Base-by-base conservation (phyloP, 805 yeast genomes). In the Wickerhamiella parazyma region DNA sequence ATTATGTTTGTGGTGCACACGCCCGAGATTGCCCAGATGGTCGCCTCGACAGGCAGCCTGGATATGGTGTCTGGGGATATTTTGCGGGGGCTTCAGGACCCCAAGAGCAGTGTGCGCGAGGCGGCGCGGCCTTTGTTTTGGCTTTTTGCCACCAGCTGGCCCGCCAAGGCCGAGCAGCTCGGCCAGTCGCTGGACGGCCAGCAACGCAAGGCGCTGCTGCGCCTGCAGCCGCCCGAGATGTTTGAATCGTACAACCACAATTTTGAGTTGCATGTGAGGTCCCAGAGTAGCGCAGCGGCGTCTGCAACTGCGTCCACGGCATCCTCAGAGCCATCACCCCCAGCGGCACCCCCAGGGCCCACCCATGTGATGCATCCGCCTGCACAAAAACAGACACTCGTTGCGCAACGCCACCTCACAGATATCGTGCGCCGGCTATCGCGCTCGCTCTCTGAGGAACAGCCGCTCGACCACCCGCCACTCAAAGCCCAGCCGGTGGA, bases 71-170 rank as follows among this genome's bases (percentile, higher is more conserved):
- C 67, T 26, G 72, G 67, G 38, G 64, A 76, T 49, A 55, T 84
- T 1, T 48, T 62, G 3, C 77, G 73, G 51, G 78, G 89, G 17
- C 64, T 91, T 0, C 57, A 73, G 0, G 97, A 87, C 58, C 83
- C 95, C 0, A 80, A 80, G 46, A 84, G 87, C 0, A 64, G 72
- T 0, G 95, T 83, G 0, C 70, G 96, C 50, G 93, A 77, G 52
- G 65, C 75, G 0, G 81, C 79, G 65, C 71, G 94, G 56, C 64
- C 67, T 2, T 68, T 85, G 0, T 89, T 71, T 54, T 87, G 95
- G 95, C 65, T 72, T 11, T 70, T 75, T 44, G 70, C 69, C 51
- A 66, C 64, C 17, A 54, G 69, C 6, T 80, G 74, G 61, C 80
- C 83, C 0, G 54, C 60, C 0, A 62, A 65, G 11, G 80, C 77